Evolutionary conservation across 2,329 filamentous ascomycete species (phyloP), one percentile per base, ranked within the genome.

Genomic region (Calycina marina): DNA sequence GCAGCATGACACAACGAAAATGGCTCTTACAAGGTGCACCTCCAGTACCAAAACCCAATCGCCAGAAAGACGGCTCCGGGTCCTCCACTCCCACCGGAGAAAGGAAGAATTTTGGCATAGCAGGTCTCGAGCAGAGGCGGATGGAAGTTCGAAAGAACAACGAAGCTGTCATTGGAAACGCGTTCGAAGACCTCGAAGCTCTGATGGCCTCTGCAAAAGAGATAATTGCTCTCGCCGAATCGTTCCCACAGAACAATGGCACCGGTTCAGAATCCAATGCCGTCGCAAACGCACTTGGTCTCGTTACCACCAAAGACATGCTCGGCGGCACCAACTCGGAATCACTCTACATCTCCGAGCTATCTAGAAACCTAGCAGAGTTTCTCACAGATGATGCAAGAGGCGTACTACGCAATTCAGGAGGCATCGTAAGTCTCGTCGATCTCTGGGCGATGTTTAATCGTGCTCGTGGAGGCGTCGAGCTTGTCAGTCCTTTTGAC

Each of bases 201-300:
- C 65, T 98, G 22, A 98, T 96, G 88, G 84, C 86, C 3, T 94
- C 88, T 3, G 90, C 90, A 4, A 94, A 96, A 52, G 84, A 98
- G 52, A 84, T 98, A 30, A 78, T 96, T 31, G 84, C 85, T 4
- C 73, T 98, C 25, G 90, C 90, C 1, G 88, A 96, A 55, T 75
- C 75, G 11, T 88, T 96, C 45, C 76, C 84, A 13, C 70, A 69
- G 39, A 61, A 64, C 6, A 56, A 58, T 36, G 58, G 62, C 14
- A 67, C 64, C n/a, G 72, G 66, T 4, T 66, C 71, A 0, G 83
- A 90, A 53, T 74, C 83, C 8, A 80, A 69, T 44, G 73, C 72
- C 6, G 62, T 93, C 1, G 80, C 77, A 4, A 82, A 73, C 35
- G 82, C 88, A 31, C 66, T 96, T 0, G 85, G 86, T 0, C 69